Base-by-base conservation (phyloP, 164 flowering plant species). In the Magnolia officinalis region DNA sequence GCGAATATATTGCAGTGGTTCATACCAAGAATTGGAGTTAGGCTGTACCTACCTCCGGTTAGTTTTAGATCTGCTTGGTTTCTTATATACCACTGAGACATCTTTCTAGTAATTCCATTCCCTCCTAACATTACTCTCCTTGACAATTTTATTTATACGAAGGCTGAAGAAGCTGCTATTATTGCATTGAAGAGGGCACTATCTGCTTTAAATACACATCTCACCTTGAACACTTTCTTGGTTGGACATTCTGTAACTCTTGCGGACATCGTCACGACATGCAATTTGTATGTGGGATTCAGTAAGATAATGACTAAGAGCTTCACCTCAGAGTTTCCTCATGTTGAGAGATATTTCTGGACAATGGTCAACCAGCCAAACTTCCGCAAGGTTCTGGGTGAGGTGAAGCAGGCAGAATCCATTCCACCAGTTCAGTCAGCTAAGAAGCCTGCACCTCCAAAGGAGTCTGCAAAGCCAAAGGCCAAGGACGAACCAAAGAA, bases 311-410 rank as follows among this genome's bases (percentile, higher is more conserved):
- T 92, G 89, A 88, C 88, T 2, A 90, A 92, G 88, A 90, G 82
- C 76, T 92, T 96, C 72, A 91, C 97, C n/a, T 87, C 91, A 1
- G 98, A 90, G 70, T 92, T 90, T 72, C 97, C 97, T 16, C 98
- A 96, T 78, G 96, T 95, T 24, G 99, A 93, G 85, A 89, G 99
- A 73, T 95, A 96, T 85, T 94, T 94, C 69, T 96, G 99, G 99
- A 96, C 99, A 29, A 64, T 96, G 90, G 95, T 89, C 55, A 90
- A 94, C 82, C 98, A 96, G 65, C 99, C 98, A 65, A 88, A 87
- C 31, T 82, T 94, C 79, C 74, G 74, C 65, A 91, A 90, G 87
- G 72, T 90, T 45, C n/a, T 94, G 76, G 99, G 97, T 81, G 93
- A 88, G 58, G 87, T 92, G 1, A 90, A 92, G 78, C 99, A 94